Base-by-base conservation (phyloP, 805 yeast species). In the Lachancea meyersii region DNA sequence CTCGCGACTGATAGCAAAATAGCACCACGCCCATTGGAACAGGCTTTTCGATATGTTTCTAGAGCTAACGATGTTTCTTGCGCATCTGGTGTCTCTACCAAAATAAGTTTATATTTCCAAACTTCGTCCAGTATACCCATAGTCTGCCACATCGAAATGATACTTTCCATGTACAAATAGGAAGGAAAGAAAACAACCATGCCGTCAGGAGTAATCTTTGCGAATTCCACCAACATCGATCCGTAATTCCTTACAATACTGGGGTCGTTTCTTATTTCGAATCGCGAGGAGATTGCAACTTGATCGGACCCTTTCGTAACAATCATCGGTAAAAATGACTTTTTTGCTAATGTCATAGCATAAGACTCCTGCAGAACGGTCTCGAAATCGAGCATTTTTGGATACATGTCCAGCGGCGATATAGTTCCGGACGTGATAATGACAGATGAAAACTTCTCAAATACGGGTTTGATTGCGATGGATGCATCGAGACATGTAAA, bases 61-160 rank as follows among this genome's bases (percentile, higher is more conserved):
- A 93, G 68, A 0, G 98, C 99, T 48, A 93, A 67, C 1, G 96
- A 83, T 0, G 99, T 93, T 63, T 93, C 99, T 61, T 93, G 99
- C 0, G 97, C 95, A 76, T 93, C 99, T 0, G 99, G 99, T 0
- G 99, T 93, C 61, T 93, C 99, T 13, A 94, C 97, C 24, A 93
- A 68, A 51, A 93, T 91, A 51, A 93, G 71, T 61, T 93, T 93
- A 61, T 93, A 88, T 62, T 93, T 89, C 98, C 98, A 93, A 8
- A 93, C 97, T 63, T 93, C 97, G 61, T 93, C 99, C 54, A 93
- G 66, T 32, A 93, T 89, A 39, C 97, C 97, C 97, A 93, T 93
- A 11, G 82, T 82, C 67, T 93, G 98, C 99, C 99, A 93, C 86
- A 87, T 89, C 1, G 96, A 86, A 32, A 93, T 91, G 55, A 93